Base-by-base conservation (phyloP, 164 flowering plant species). In the Berberis vulgaris region DNA sequence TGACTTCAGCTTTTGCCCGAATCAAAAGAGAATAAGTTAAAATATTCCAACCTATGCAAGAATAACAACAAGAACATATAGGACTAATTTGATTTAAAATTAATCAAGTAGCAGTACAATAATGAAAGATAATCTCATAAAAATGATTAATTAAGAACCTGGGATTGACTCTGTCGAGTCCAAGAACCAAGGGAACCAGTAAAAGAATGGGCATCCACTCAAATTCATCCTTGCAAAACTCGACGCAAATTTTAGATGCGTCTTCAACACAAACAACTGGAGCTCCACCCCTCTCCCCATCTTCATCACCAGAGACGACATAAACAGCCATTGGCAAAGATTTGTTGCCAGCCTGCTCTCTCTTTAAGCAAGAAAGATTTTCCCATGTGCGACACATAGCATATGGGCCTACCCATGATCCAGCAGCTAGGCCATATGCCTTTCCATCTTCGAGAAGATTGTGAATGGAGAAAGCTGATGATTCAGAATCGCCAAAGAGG, bases 331-430 rank as follows among this genome's bases (percentile, higher is more conserved):
- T 86, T 11, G 91, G 76, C 62, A 89, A 75, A 63, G 80, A 71
- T 59, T 66, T 68, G 53, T 61, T 47, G 42, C 26, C 26, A 26
- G 26, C 26, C 26, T 26, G 26, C 26, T 43, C 66, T 53, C 70
- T 73, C 74, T 76, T 73, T 41, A 63, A 47, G 62, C 84, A 83
- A 43, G 80, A 77, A 70, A 93, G 84, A 67, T 84, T 73, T 74
- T 88, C 96, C 97, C 94, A 90, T 10, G 98, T 74, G 53, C 97
- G 88, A 65, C 98, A 93, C 79, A 82, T 80, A 61, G 98, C 98
- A 84, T 93, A 93, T 56, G 98, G 98, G 1, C 98, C 97, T 0
- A 88, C 84, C 98, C 98, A 90, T 69, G 96, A 88, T 42, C 98
- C 98, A 72, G 91, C 86, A 71, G 89, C 87, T 69, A 93, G 92